Conservation (phyloP, 1,284 basidiomycete genomes). For the Termitomyces sp. region DNA sequence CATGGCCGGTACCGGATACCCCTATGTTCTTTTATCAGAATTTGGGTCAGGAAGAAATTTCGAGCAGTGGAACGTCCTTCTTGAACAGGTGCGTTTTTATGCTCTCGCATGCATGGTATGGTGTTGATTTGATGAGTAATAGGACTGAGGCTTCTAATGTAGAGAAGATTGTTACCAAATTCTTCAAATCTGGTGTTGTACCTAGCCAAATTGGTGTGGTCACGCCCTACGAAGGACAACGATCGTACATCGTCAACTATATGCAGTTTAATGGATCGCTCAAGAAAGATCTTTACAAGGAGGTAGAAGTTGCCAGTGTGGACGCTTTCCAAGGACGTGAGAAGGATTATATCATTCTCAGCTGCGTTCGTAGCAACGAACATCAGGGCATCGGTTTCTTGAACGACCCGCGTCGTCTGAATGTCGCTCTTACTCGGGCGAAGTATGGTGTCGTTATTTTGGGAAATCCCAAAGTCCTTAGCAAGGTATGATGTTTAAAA, state of each 20-base stretch:
- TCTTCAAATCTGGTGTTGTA: constrained; percentile 97
- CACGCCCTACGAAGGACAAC: constrained; percentile 98
- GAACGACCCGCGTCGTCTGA: constrained; percentile 94
- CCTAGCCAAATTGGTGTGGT: constrained; percentile 97
- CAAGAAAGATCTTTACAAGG: constrained; percentile 99
- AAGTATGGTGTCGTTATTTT: constrained; percentile 98
- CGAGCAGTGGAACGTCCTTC: constrained; percentile 97
- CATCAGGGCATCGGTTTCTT: constrained; percentile 99
- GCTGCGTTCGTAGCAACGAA: constrained; percentile 98
- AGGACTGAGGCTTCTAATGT: constrained; percentile 98
- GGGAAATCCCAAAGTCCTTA: constrained; percentile 97
- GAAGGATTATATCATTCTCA: constrained; percentile 99
- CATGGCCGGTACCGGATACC: constrained; percentile 96
- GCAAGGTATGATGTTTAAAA: constrained; percentile 68
- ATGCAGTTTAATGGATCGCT: constrained; percentile 99
- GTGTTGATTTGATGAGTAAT: constrained; percentile 9
- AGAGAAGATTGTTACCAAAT: constrained; percentile 99
- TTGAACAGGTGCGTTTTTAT: constrained; percentile 68
- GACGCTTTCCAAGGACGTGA: constrained; percentile 99
- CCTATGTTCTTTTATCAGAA: constrained; percentile 99
- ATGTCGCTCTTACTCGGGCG: constrained; percentile 95
- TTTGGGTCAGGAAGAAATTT: constrained; percentile 98
- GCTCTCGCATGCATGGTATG: background rate
- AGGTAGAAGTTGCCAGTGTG: constrained; percentile 97
- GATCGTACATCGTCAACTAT: constrained; percentile 98